Percentiles rank a stretch among this genome's conserved stretches.
These are phyloP conservation scores for Saccharomyces mikatae DNA, from an alignment of 805 yeast species.

Conservation along the genomic window DNA sequence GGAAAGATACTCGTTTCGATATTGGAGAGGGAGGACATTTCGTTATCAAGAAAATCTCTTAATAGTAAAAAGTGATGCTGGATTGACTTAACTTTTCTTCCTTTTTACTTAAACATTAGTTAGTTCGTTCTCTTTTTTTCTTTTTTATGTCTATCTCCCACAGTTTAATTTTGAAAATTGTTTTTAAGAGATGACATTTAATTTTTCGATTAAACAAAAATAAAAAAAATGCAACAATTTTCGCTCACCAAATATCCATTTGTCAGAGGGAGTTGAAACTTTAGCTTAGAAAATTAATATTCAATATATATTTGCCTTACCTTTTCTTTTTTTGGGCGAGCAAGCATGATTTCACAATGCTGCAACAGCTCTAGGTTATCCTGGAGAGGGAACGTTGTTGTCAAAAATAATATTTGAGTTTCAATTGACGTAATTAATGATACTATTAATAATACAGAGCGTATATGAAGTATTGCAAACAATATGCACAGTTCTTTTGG, in stretches of 20 bases:
- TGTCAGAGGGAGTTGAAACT: background rate
- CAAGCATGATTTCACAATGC: background rate
- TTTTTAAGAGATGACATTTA: background rate
- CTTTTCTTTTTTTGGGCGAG: background rate
- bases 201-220: background rate
- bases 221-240: background rate
- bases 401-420: background rate
- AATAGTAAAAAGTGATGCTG: background rate
- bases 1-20: slow-evolving; percentile 29
- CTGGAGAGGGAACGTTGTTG: background rate
- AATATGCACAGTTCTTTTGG: background rate
- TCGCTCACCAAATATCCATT: background rate
- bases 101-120: background rate
- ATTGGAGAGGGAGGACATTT: slow-evolving; percentile 32
- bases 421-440: background rate
- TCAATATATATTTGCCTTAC: background rate
- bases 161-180: background rate
- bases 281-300: background rate
- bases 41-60: slow-evolving; percentile 8
- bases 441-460: background rate
- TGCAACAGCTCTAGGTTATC: background rate
- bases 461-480: background rate
- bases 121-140: slow-evolving; percentile 2
- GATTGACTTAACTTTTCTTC: background rate
- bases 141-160: background rate